Conservation (phyloP, 2,329 filamentous ascomycete genomes). For the Xylariaceae sp. region DNA sequence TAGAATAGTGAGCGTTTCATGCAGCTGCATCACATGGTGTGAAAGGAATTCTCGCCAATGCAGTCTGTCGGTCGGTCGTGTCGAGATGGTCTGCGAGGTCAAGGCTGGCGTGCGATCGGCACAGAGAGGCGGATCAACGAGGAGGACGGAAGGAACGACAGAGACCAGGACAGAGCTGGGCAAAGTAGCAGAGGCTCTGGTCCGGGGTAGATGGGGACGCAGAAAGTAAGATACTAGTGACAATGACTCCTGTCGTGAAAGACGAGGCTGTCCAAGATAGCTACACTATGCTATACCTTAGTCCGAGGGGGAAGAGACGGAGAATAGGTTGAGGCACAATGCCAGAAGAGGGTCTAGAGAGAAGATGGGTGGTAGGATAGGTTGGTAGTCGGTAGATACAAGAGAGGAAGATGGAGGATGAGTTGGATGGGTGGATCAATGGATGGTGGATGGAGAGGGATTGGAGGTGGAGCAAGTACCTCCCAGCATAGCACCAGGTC, state of each 20-base stretch:
- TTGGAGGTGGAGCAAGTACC: slow-evolving; percentile 18
- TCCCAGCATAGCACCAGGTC: slow-evolving; percentile 18
- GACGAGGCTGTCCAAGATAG: slow-evolving; percentile 28
- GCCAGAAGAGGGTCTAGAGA: slow-evolving; percentile 7
- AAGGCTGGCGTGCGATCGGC: slow-evolving; percentile 4
- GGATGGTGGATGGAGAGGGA: slow-evolving; percentile 17
- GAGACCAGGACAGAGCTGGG: slow-evolving; percentile 2
- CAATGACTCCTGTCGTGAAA: slow-evolving; percentile 20
- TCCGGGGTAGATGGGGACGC: slow-evolving; percentile 1
- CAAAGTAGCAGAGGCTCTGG: neutral
- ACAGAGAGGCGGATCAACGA: slow-evolving; percentile 1
- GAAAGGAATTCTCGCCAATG: slow-evolving; percentile 14
- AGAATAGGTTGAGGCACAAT: slow-evolving; percentile 25
- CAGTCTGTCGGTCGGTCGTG: slow-evolving; percentile 5
- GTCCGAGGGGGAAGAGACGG: slow-evolving; percentile 28
- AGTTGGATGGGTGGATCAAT: slow-evolving; percentile 21
- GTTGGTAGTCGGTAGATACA: slow-evolving; percentile 8
- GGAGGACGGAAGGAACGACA: slow-evolving; percentile 6
- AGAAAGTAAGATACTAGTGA: slow-evolving; percentile 11
- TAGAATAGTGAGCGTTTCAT: slow-evolving; percentile 31
- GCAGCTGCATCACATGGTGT: slow-evolving; percentile 31
- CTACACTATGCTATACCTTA: slow-evolving; percentile 23
- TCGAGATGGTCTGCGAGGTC: slow-evolving; percentile 2
- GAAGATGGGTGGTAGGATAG: slow-evolving; percentile 12
- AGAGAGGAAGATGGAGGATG: slow-evolving; percentile 20